phyloP scores from a whole-genome alignment of 495 filamentous ascomycete genomes.

The Aspergillus bertholletiae region DNA sequence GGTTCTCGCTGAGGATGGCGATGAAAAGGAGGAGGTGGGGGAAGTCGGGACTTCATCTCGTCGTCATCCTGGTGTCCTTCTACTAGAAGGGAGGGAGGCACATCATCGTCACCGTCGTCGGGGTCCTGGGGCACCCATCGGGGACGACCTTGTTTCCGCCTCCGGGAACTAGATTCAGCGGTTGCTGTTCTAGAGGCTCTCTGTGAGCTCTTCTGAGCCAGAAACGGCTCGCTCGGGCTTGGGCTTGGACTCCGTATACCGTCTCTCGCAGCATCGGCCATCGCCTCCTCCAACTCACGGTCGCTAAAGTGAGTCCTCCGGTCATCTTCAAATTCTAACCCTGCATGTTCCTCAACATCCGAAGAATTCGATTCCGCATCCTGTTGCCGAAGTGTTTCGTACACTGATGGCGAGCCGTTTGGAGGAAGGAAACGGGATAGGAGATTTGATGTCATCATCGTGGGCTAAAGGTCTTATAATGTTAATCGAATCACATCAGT shows the following conservation, averaged over 20 bases:
- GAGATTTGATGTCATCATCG: constrained; percentile 73
- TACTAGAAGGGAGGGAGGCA: constrained; percentile 82
- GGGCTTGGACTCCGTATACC: constrained; percentile 37
- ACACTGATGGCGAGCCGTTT: constrained; percentile 62
- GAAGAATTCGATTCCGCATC: constrained; percentile 55
- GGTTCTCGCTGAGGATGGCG: constrained; percentile 22
- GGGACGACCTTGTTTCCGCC: constrained; percentile 29
- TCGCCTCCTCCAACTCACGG: constrained; percentile 65
- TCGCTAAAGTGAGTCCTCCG: constrained; percentile 63
- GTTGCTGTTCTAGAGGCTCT: constrained; percentile 12
- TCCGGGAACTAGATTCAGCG: constrained; percentile 20
- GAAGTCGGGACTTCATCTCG: constrained; percentile 30
- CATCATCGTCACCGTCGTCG: constrained; percentile 87
- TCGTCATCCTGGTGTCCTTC: constrained; percentile 53
- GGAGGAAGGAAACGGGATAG: constrained; percentile 70
- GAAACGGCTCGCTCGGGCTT: constrained; percentile 49
- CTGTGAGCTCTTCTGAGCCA: constrained; percentile 17
- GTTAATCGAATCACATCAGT: constrained; percentile 8
- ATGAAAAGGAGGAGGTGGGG: constrained; percentile 34
- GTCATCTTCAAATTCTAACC: constrained; percentile 66
- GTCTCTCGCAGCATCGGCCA: constrained; percentile 61
- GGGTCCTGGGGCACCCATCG: constrained; percentile 45
- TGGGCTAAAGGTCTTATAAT: constrained; percentile 13
- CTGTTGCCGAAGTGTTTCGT: constrained; percentile 63
- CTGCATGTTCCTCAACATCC: constrained; percentile 65